Conservation (phyloP, 106 monocot genomes). For the Acorus gramineus region DNA sequence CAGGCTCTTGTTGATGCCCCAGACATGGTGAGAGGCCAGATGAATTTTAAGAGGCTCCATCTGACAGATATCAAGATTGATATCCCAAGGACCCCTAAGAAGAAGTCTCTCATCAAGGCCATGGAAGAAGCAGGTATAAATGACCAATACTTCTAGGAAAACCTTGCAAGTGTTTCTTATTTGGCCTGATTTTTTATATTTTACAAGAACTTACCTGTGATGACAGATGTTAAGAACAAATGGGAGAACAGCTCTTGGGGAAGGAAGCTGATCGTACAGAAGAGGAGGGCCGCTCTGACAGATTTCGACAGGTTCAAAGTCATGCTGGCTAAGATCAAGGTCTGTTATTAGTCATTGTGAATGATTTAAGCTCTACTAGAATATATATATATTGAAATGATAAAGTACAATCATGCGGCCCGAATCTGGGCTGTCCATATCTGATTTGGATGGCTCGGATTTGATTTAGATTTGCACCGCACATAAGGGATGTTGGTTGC, state of each 20-base stretch:
- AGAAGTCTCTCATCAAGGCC: conserved; percentile 65
- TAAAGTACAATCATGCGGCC: too few relatives aligned
- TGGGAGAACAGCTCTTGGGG: conserved; percentile 90
- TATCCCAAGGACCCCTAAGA: conserved; percentile 71
- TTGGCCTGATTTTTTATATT: neutral
- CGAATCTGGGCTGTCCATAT: too few relatives aligned
- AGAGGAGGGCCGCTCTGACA: conserved; percentile 66
- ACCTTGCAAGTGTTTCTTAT: neutral
- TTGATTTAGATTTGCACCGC: too few relatives aligned
- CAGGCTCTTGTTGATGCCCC: conserved; percentile 85
- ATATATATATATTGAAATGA: neutral
- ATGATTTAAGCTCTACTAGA: neutral
- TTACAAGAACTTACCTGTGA: neutral
- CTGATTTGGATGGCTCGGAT: too few relatives aligned
- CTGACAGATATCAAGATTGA: conserved; percentile 88
- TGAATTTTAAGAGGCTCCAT: conserved; percentile 83
- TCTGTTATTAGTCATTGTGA: neutral
- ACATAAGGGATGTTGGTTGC: too few relatives aligned
- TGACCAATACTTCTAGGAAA: neutral
- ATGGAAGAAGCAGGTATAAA: conserved; percentile 72
- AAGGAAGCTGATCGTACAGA: conserved; percentile 76
- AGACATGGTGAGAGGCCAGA: conserved; percentile 74
- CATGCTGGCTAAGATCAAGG: conserved; percentile 85
- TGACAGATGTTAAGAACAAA: conserved; percentile 72
- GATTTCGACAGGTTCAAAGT: conserved; percentile 85